Conservation (phyloP, 2,329 filamentous ascomycete species). For the Diaporthe ilicicola region DNA sequence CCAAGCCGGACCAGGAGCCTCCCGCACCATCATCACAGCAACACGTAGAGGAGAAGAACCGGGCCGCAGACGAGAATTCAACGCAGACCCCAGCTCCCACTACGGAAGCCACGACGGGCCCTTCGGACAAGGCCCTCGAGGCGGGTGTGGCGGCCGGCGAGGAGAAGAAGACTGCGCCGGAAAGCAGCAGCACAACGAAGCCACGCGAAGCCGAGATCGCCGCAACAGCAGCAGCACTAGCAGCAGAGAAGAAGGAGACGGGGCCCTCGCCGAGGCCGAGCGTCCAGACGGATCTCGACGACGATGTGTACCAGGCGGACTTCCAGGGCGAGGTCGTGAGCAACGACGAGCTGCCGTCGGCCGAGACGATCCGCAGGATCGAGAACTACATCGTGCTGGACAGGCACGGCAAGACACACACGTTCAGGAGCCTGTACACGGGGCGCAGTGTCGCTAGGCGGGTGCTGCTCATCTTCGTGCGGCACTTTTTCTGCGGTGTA, state of each 20-base stretch:
- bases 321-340: slow-evolving; percentile 65
- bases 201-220: neutral
- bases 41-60: slow-evolving; percentile 21
- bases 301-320: slow-evolving; percentile 48
- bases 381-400: slow-evolving; percentile 68
- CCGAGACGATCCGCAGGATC: slow-evolving; percentile 58
- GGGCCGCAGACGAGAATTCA: slow-evolving; percentile 18
- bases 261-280: slow-evolving; percentile 22
- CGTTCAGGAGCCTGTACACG: slow-evolving; percentile 71
- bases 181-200: slow-evolving; percentile 2
- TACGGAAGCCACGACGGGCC: neutral
- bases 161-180: slow-evolving; percentile 9
- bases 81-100: neutral
- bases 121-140: neutral
- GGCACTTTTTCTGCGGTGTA: slow-evolving; percentile 85
- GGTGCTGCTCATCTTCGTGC: slow-evolving; percentile 76
- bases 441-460: slow-evolving; percentile 61
- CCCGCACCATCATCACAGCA: neutral
- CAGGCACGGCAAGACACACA: slow-evolving; percentile 63
- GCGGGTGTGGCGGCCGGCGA: neutral
- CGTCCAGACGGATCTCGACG: slow-evolving; percentile 29
- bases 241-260: slow-evolving; percentile 26
- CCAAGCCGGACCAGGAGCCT: slow-evolving; percentile 5
- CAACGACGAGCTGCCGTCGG: slow-evolving; percentile 62
- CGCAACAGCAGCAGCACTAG: neutral